Conservation (phyloP, 2,329 filamentous ascomycete genomes). For the Aschersonia sp. region DNA sequence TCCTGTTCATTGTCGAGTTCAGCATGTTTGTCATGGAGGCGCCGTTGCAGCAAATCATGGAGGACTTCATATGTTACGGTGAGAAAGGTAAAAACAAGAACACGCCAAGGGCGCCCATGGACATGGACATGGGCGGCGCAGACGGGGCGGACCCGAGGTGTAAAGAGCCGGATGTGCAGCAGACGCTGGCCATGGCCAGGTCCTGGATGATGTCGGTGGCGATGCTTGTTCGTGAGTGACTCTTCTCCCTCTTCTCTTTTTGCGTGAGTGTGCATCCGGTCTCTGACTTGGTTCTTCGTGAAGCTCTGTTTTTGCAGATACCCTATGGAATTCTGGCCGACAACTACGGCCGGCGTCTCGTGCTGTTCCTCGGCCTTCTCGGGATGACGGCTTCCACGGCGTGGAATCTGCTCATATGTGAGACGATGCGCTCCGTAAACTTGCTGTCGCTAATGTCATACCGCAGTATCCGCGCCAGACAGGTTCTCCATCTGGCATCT, state of each 20-base stretch:
- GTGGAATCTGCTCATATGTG: no score
- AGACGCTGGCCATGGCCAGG: conserved; percentile 33
- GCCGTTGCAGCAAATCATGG: conserved; percentile 33
- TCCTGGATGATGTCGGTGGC: conserved; percentile 31
- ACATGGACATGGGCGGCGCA: no score
- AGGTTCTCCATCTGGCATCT: conserved; percentile 25
- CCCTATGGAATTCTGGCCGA: conserved; percentile 32
- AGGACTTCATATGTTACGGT: conserved; percentile 36
- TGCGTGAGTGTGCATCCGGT: no score
- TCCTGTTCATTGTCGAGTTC: conserved; percentile 28
- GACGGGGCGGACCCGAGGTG: conserved; percentile 26
- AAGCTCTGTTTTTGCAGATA: conserved; percentile 26
- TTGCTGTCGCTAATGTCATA: no score
- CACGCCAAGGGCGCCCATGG: no score
- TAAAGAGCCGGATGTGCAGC: conserved; percentile 33
- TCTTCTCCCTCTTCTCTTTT: no score
- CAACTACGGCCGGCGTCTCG: conserved; percentile 26
- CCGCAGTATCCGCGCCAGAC: conserved; percentile 19
- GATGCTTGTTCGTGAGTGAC: conserved; percentile 25
- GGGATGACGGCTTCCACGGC: conserved; percentile 1
- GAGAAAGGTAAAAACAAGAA: no score
- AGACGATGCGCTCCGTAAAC: no score
- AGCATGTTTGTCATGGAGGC: conserved; percentile 22
- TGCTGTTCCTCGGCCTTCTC: conserved; percentile 22
- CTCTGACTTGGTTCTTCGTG: no score